Conservation (phyloP, 345 rosid species). For the Lagerstroemia speciosa region DNA sequence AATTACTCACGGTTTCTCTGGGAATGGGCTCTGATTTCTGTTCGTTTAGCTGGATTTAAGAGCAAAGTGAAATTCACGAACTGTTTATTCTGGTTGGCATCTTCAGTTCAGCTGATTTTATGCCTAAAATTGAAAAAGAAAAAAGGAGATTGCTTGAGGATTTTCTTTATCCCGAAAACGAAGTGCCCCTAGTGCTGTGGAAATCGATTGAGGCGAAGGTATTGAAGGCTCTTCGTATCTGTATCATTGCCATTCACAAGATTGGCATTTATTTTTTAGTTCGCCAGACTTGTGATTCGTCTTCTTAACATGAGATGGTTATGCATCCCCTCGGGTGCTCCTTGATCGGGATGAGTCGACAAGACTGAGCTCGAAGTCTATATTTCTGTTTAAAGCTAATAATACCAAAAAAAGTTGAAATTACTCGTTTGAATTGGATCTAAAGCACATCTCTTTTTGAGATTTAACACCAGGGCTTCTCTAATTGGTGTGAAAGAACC, state of each 20-base stretch:
- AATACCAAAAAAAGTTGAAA: background rate
- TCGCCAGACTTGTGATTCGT: background rate
- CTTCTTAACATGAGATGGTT: too few species aligned
- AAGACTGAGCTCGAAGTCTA: background rate
- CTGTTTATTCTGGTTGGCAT: background rate
- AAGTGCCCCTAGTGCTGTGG: background rate
- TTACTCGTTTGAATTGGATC: background rate
- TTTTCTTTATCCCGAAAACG: background rate
- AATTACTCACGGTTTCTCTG: background rate
- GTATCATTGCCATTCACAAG: too few species aligned
- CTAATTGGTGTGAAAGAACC: background rate
- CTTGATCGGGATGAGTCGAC: background rate
- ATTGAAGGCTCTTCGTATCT: background rate
- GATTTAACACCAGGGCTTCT: constrained; percentile 1
- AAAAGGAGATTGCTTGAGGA: background rate
- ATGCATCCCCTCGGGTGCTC: background rate
- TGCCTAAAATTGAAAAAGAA: background rate
- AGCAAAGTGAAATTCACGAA: background rate
- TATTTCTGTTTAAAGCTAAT: too few species aligned
- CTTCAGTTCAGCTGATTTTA: background rate
- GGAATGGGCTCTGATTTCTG: too few species aligned
- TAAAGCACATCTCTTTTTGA: background rate
- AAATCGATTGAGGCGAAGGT: background rate
- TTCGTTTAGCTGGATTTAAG: background rate
- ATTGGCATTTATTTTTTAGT: too few species aligned